Conservation (phyloP, 2,329 filamentous ascomycete genomes). For the Neofusicoccum kwambonambiense region DNA sequence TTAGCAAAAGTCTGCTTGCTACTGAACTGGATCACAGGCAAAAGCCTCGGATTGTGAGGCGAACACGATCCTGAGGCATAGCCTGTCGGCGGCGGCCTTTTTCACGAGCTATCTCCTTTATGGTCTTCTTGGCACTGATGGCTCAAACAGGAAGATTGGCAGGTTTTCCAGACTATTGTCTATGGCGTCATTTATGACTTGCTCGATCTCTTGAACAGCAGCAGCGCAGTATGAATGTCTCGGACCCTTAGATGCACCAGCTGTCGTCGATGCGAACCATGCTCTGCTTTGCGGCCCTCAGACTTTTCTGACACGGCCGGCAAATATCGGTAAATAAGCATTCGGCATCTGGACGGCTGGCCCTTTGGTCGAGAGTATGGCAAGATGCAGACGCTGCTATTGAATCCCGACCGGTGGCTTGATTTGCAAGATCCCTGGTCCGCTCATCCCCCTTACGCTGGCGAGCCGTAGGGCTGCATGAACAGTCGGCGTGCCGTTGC, state of each 20-base stretch:
- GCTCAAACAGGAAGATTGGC: background rate
- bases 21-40: background rate
- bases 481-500: background rate
- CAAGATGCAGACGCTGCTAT: background rate
- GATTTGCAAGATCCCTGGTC: background rate
- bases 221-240: background rate
- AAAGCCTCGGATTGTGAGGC: background rate
- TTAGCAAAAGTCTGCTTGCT: background rate
- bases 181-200: background rate
- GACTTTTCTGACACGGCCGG: background rate
- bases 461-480: conserved; percentile 9
- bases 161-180: background rate
- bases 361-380: background rate
- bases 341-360: background rate
- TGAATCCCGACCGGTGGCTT: background rate
- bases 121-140: background rate
- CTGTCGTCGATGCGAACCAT: background rate
- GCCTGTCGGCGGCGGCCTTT: background rate
- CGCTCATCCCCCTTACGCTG: background rate
- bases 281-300: background rate
- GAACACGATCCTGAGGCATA: background rate
- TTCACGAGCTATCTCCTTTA: background rate
- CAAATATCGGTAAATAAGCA: background rate
- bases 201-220: background rate
- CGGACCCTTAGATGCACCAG: background rate